phyloP scores from a whole-genome alignment of 2,329 filamentous ascomycete species.

The Didymella pomorum region DNA sequence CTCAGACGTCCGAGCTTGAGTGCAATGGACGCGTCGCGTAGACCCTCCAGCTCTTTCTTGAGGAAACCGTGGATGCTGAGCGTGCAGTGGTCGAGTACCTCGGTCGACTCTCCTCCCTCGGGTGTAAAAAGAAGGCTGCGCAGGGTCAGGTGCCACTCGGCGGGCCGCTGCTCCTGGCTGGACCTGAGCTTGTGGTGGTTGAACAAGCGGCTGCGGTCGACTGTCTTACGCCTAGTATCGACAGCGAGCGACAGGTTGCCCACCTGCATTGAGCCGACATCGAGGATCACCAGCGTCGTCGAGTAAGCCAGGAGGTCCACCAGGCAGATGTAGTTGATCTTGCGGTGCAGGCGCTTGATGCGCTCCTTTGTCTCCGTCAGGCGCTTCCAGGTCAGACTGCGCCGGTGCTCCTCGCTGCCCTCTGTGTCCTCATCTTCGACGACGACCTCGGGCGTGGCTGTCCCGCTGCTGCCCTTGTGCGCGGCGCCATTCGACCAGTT shows the following conservation, averaged over 20 bases:
- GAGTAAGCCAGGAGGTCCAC: conserved; percentile 88
- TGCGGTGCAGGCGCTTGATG: conserved; percentile 84
- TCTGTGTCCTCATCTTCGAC: conserved; percentile 41
- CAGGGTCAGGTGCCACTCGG: conserved; percentile 91
- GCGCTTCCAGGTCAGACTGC: conserved; percentile 71
- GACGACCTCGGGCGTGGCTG: conserved; percentile 30
- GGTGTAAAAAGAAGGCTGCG: conserved; percentile 89
- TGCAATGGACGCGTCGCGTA: conserved; percentile 88
- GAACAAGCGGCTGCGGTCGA: conserved; percentile 88
- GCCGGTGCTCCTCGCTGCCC: conserved; percentile 62
- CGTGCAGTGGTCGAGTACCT: conserved; percentile 86
- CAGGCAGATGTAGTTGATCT: conserved; percentile 87
- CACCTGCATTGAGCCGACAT: conserved; percentile 84
- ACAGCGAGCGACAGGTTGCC: conserved; percentile 86
- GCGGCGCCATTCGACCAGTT: conserved; percentile 45
- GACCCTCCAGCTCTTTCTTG: conserved; percentile 82
- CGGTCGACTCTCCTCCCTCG: conserved; percentile 82
- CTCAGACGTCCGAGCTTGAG: conserved; percentile 91
- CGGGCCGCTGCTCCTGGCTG: conserved; percentile 72
- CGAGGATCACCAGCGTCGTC: conserved; percentile 76
- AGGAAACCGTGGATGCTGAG: conserved; percentile 92
- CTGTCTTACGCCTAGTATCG: conserved; percentile 89
- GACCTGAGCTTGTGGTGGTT: conserved; percentile 64
- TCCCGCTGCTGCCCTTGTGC: conserved; percentile 29
- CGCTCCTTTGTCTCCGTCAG: conserved; percentile 82